phyloP scores from a whole-genome alignment of 139 green algal genomes.

The Chlamydomonas urium region DNA sequence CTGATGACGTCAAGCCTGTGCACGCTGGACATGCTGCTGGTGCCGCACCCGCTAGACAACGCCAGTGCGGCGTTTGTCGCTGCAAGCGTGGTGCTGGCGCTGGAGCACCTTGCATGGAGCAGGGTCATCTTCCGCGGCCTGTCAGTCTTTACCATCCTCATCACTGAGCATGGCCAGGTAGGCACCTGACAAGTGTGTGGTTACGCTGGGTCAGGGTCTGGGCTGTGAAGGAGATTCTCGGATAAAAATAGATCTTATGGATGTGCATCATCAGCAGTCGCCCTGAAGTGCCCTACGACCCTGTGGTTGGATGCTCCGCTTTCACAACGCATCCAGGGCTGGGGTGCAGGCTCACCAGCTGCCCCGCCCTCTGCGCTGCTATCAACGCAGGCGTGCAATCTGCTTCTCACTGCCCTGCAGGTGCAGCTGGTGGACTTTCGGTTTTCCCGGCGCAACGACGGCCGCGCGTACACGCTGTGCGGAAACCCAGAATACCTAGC shows the following conservation, averaged over 20 bases:
- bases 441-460: conserved; percentile 53
- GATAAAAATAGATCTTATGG: too few relatives aligned
- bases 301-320: too few relatives aligned
- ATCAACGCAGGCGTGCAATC: too few relatives aligned
- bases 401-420: conserved; percentile 7
- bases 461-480: conserved; percentile 72
- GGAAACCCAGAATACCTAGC: conserved; percentile 56
- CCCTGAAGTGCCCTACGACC: too few relatives aligned
- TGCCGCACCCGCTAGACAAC: conserved; percentile 38
- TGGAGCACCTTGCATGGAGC: conserved; percentile 60
- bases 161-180: conserved; percentile 52
- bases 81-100: conserved; percentile 49
- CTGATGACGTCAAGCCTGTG: conserved; percentile 49
- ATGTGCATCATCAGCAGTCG: too few relatives aligned
- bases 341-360: too few relatives aligned
- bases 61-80: conserved; percentile 42
- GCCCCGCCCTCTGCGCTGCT: too few relatives aligned
- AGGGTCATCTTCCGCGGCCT: conserved; percentile 55
- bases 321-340: too few relatives aligned
- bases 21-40: conserved; percentile 50
- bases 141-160: conserved; percentile 45
- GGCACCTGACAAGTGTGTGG: too few relatives aligned
- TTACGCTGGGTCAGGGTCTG: too few relatives aligned
- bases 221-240: too few relatives aligned
- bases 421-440: conserved; percentile 44